Base-by-base conservation (phyloP, 148 eudicot genomes). In the Heliosperma pusillum region DNA sequence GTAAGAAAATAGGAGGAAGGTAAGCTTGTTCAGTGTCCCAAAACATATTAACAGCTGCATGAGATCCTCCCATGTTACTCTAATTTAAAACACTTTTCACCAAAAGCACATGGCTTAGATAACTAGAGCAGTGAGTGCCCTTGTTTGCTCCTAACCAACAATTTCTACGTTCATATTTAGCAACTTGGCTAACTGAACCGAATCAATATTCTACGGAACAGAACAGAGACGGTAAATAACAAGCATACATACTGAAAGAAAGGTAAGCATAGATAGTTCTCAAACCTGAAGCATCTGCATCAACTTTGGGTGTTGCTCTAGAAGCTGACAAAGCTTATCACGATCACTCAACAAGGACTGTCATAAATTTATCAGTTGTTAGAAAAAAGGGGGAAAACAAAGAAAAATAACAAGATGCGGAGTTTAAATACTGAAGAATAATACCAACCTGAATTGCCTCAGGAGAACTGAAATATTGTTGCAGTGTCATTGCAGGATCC, bases 201-300 rank as follows among this genome's bases (percentile, higher is more conserved):
- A 50, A 50, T 1, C 9, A 36, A 33, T 33, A 15, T 29, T 20
- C 47, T 44, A 33, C 21, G 42, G 42, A 66, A 12, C 20, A 19
- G 1, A 16, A 21, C 29, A 2, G 13, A 61, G 12, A 60, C 7
- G 0, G 56, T 11, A 20, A n/a, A 72, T 4, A 7, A 22, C 10
- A 21, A 45, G 16, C 26, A 22, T 22, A 25, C 65, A 10, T 16
- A 15, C 24, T 44, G 33, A 29, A 30, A 70, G 20, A 71, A 27
- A 9, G 50, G 64, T 56, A 22, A 64, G 75, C 52, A 29, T 24
- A 53, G 55, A 50, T 30, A 44, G 66, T 45, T 27, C 20, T 50
- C 89, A 79, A 83, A 93, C 99, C 99, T 96, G 93, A 80, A 96
- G 91, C 94, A 96, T 86, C 83, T 88, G 89, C 99, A 96, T 96